Evolutionary conservation across 176 grass and related monocot genomes (phyloP), one percentile per base, ranked within the genome.

Genomic region (Neostapfia colusana): DNA sequence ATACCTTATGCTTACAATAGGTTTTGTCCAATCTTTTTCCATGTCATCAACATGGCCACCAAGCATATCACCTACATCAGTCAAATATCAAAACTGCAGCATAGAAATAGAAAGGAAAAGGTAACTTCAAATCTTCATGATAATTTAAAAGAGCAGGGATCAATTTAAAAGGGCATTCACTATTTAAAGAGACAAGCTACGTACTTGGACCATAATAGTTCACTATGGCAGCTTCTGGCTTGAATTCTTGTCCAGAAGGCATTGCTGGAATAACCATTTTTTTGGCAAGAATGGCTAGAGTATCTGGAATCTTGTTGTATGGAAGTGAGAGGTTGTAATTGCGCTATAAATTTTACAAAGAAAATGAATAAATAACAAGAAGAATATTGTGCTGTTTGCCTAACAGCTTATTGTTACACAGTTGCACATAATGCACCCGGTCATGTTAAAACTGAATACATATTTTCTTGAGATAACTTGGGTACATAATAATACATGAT

Each of bases 131-230:
- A 0, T 46, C 17, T 34, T 61, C 2, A 11, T 65, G 60, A 53
- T 0, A 41, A 38, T 38, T 27, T 51, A 5, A 16, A 40, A 61
- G 0, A 27, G 21, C 46, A 49, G 8, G 10, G 10, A 65, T 59
- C 10, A 20, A 76, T 50, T 34, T 67, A 66, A 23, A 43, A 51
- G 43, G 24, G 16, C 4, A 56, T 48, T 63, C 2, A 28, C 13
- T 57, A 18, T 78, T 14, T 65, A 4, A 84, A 50, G 21, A 63
- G 49, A 35, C 10, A 63, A 48, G 20, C 17, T 46, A 89, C 82
- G 76, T 93, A 93, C 95, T 90, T 82, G 91, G 91, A 81, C 95
- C 89, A 82, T 91, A 97, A 73, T 93, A 97, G 60, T 97, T 97
- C 14, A 97, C 91, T 49, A 93, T 97, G 46, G 89, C 84, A 10